Evolutionary conservation across 2,329 filamentous ascomycete genomes (phyloP).

Genomic region (Ophiocordyceps camponoti-floridani): DNA sequence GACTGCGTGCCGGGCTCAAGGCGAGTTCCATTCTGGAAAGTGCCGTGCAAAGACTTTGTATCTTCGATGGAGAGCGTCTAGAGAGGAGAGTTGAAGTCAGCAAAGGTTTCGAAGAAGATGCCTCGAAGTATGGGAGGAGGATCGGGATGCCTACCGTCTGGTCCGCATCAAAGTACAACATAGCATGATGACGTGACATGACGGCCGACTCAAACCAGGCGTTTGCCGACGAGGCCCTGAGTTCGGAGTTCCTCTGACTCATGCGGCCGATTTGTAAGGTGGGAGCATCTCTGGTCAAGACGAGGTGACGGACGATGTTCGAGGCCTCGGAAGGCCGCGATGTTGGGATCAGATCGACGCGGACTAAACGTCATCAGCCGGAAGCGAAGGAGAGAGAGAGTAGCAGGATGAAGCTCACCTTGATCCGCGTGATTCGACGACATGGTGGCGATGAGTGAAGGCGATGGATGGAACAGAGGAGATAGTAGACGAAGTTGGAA

Average conservation of each 20-base stretch:
- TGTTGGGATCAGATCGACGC: neutral
- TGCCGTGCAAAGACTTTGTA: conserved; percentile 33
- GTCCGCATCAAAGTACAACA: conserved; percentile 25
- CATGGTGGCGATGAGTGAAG: neutral
- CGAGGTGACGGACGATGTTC: neutral
- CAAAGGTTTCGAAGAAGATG: neutral
- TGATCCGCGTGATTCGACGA: neutral
- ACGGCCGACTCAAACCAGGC: conserved; percentile 54
- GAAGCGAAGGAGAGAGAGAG: neutral
- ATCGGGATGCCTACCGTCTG: conserved; percentile 19
- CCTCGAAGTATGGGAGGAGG: neutral
- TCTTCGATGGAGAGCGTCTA: conserved; percentile 29
- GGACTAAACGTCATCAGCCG: neutral
- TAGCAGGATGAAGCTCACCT: neutral
- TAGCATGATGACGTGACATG: conserved; percentile 52
- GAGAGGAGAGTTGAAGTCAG: neutral
- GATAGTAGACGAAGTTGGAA: neutral
- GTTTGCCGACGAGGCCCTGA: conserved; percentile 28
- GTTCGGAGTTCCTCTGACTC: conserved; percentile 18
- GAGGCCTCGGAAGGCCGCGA: neutral
- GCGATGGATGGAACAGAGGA: too few relatives aligned
- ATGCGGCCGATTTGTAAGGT: conserved; percentile 22
- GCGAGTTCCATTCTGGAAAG: conserved; percentile 20
- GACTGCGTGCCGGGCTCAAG: conserved; percentile 4
- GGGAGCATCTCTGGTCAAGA: conserved; percentile 12